A percentile compares a stretch with the other conserved stretches of the same genome.
Evolutionary conservation across 2,329 filamentous ascomycete genomes (phyloP).

Genomic region (Beauveria pseudobassiana): DNA sequence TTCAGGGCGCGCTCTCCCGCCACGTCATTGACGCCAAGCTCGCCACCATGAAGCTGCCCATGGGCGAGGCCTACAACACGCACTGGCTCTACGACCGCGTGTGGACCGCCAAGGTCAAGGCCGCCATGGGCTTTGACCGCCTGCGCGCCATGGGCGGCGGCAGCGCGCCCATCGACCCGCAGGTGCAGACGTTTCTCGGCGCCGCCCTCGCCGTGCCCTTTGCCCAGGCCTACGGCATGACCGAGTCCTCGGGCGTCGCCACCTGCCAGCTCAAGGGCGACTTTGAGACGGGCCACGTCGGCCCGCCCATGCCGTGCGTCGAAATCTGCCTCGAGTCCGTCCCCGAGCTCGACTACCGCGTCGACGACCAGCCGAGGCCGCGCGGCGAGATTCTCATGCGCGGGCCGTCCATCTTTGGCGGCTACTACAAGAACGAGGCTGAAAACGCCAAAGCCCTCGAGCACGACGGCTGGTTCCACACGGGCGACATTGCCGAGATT

Average conservation of each 20-base stretch:
- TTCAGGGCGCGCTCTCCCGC: conserved; percentile 72
- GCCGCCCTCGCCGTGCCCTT: conserved; percentile 74
- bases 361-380: conserved; percentile 80
- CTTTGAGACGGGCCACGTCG: conserved; percentile 73
- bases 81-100: conserved; percentile 78
- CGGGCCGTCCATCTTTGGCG: conserved; percentile 70
- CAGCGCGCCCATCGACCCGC: conserved; percentile 82
- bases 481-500: conserved; percentile 81
- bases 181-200: conserved; percentile 81
- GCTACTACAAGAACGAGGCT: conserved; percentile 84
- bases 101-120: conserved; percentile 80
- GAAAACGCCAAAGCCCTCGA: conserved; percentile 81
- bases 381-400: conserved; percentile 84
- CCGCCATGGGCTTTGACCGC: conserved; percentile 74
- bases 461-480: conserved; percentile 92
- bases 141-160: conserved; percentile 72
- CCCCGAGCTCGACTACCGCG: conserved; percentile 88
- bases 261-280: conserved; percentile 63
- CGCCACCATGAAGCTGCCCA: conserved; percentile 64
- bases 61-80: conserved; percentile 67
- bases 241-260: conserved; percentile 79
- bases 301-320: conserved; percentile 55
- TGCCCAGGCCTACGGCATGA: conserved; percentile 85
- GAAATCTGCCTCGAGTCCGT: conserved; percentile 82
- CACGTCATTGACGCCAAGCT: conserved; percentile 75